Base-by-base conservation (phyloP, 1,284 basidiomycete genomes). In the Chondrostereum purpureum region DNA sequence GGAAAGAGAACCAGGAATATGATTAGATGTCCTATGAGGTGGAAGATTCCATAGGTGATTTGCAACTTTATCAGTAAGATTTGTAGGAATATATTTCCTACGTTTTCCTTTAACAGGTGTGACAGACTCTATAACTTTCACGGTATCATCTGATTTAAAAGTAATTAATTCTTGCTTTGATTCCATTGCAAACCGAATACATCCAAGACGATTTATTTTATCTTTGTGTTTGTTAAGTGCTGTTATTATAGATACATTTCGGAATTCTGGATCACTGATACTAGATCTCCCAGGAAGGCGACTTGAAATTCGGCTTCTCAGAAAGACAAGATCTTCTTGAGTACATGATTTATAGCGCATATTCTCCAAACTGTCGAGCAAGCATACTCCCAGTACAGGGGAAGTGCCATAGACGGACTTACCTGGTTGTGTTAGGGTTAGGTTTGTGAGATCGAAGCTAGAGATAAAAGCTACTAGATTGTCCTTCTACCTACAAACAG, bases 221-320 rank as follows among this genome's bases (percentile, higher is more conserved):
- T n/a, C n/a, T n/a, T n/a, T n/a, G n/a, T n/a, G n/a, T n/a, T n/a
- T n/a, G n/a, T n/a, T n/a, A n/a, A n/a, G n/a, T n/a, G n/a, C n/a
- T n/a, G 60, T 63, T n/a, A 69, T 68, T 1, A 67, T 55, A 8
- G 63, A 61, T 0, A 59, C 55, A 54, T 62, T 49, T 18, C 52
- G 14, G 43, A 66, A 68, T 0, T 52, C 36, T 11, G 40, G 39
- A 40, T 56, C 43, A 24, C 31, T 39, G n/a, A 59, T 45, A 0
- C 47, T 48, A 12, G 52, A 50, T 13, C 44, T 20, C 0, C 40
- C 39, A 6, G 31, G 3, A 2, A 20, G 11, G 5, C 3, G 13
- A 2, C n/a, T n/a, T n/a, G n/a, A n/a, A n/a, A n/a, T n/a, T n/a
- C n/a, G n/a, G n/a, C n/a, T n/a, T n/a, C 47, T 44, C 2, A 71